Base-by-base conservation (phyloP, 2,329 filamentous ascomycete species). In the Monilinia fructigena region DNA sequence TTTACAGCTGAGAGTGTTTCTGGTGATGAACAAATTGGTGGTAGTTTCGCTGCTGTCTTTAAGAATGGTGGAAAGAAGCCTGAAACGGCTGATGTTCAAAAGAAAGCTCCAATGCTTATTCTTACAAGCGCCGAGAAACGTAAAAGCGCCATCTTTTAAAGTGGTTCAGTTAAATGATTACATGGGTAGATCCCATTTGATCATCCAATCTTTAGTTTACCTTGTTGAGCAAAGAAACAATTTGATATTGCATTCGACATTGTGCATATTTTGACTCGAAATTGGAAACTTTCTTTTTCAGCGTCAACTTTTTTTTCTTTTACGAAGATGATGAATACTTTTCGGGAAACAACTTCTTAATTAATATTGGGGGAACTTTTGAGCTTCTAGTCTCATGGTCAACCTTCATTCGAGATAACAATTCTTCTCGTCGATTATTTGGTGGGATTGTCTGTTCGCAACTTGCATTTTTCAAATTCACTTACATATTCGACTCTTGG, bases 101-200 rank as follows among this genome's bases (percentile, higher is more conserved):
- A 92, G 79, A 93, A 89, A 82, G 90, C 90, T 72, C 90, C 92
- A 64, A 89, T 93, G 83, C 86, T 97, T 76, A 90, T 97, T 72
- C 85, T 97, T 72, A 93, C 91, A 72, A 93, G 89, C 77, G 90
- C 88, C 69, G 93, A 96, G 82, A 97, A 96, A 86, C 90, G 93
- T 78, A 96, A 92, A 84, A 89, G 85, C 79, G 81, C 84, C 68
- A 78, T 86, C 76, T 85, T 84, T 75, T 89, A 81, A 81, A 70
- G 58, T 50, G n/a, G 66, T 31, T 50, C 38, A 63, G 65, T 66
- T 20, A 63, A 23, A 26, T 47, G 45, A 71, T 66, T 59, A 66
- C 73, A 60, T 71, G 73, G 74, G 75, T 76, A 74, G 75, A 76
- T 75, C 75, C 73, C 70, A 69, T 65, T 59, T 72, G 71, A 72